A percentile compares a stretch with the other conserved stretches of the same genome.
Conservation (phyloP, 768 basidiomycete species). For the Xanthoconium stramineum region DNA sequence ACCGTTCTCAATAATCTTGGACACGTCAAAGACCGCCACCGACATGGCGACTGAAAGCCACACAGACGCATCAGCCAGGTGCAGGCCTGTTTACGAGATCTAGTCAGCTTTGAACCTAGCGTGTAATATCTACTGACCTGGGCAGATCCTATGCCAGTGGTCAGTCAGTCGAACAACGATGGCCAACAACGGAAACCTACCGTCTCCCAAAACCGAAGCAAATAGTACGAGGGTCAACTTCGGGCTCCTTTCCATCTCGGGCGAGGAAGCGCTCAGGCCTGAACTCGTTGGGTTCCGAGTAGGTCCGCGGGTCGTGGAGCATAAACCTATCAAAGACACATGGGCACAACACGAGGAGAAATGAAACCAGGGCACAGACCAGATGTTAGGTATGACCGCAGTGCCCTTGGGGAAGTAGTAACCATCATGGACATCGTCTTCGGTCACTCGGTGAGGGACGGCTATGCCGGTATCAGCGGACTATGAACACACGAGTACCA, state of each 20-base stretch:
- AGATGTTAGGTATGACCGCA: conserved; percentile 25
- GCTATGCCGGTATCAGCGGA: conserved; percentile 32
- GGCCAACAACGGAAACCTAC: conserved; percentile 22
- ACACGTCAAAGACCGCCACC: conserved; percentile 48
- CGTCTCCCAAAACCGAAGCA: conserved; percentile 74
- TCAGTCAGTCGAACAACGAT: conserved; percentile 1
- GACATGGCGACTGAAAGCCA: conserved; percentile 44
- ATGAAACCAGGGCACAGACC: conserved; percentile 7
- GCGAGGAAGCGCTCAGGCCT: conserved; percentile 60
- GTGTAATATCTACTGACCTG: conserved; percentile 17
- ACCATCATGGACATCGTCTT: conserved; percentile 61
- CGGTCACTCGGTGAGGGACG: conserved; percentile 49
- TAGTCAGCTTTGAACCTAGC: conserved; percentile 16
- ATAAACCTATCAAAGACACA: conserved; percentile 23
- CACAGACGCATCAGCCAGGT: conserved; percentile 50
- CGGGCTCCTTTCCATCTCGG: conserved; percentile 33
- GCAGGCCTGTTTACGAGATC: conserved; percentile 36
- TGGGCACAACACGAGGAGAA: conserved; percentile 1
- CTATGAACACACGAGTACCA: neutral
- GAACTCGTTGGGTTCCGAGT: conserved; percentile 53
- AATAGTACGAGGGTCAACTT: conserved; percentile 55
- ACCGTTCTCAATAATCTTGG: conserved; percentile 43
- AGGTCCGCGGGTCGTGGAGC: conserved; percentile 36
- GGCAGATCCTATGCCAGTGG: conserved; percentile 21
- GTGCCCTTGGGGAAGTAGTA: conserved; percentile 54